Conservation (phyloP, 1,139 yeast species). For the Hyphopichia khmerensis region DNA sequence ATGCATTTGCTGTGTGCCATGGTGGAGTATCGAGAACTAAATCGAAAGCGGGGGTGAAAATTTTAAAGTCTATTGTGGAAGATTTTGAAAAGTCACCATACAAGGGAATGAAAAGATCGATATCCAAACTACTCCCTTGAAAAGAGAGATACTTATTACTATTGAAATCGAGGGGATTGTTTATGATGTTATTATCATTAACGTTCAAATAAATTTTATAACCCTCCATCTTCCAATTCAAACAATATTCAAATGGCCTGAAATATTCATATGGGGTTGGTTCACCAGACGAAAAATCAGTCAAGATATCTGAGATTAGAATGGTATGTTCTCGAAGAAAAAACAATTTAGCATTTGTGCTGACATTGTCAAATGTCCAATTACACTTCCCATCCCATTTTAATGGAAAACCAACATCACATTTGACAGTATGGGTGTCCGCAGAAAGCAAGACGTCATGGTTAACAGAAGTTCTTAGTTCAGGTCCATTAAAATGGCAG, state of each 20-base stretch:
- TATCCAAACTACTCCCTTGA: slow-evolving; percentile 58
- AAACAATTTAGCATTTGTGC: slow-evolving; percentile 58
- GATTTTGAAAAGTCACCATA: slow-evolving; percentile 57
- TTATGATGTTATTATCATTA: slow-evolving; percentile 83
- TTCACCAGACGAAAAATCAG: slow-evolving; percentile 77
- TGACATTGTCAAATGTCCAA: slow-evolving; percentile 62
- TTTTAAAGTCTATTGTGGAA: slow-evolving; percentile 52
- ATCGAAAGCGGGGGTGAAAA: slow-evolving; percentile 61
- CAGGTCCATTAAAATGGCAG: slow-evolving; percentile 55
- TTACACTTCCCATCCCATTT: slow-evolving; percentile 76
- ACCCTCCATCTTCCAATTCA: slow-evolving; percentile 58
- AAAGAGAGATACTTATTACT: slow-evolving; percentile 77
- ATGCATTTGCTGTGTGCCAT: slow-evolving; percentile 85
- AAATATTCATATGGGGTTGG: slow-evolving; percentile 73
- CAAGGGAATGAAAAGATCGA: slow-evolving; percentile 57
- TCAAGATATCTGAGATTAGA: slow-evolving; percentile 66
- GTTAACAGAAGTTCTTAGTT: slow-evolving; percentile 79
- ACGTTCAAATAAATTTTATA: slow-evolving; percentile 71
- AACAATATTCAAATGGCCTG: slow-evolving; percentile 62
- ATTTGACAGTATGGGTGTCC: slow-evolving; percentile 53
- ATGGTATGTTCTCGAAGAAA: slow-evolving; percentile 82
- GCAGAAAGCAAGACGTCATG: slow-evolving; percentile 78
- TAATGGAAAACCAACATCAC: slow-evolving; percentile 67
- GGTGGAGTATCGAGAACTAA: slow-evolving; percentile 76
- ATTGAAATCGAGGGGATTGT: slow-evolving; percentile 80